A percentile compares a stretch with the other conserved stretches of the same genome.
These are phyloP conservation scores for Sporothrix brunneoviolacea DNA, from an alignment of 2,329 filamentous ascomycete genomes.

Conservation along the genomic window DNA sequence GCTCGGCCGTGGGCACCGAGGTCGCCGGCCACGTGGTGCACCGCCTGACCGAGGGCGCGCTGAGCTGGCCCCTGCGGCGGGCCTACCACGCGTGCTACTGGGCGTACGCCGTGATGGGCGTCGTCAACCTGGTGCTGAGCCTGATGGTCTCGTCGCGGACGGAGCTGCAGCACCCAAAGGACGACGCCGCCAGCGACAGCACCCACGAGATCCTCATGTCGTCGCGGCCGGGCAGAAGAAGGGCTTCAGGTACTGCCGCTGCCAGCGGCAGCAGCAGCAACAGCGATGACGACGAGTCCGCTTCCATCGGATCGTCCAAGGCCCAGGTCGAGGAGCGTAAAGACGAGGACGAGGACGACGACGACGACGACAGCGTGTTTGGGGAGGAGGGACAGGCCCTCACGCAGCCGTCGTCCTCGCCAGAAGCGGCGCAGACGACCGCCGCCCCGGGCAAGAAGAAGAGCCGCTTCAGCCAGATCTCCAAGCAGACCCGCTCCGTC, in stretches of 20 bases:
- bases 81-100: conserved; percentile 54
- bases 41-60: conserved; percentile 31
- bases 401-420: conserved; percentile 16
- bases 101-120: conserved; percentile 51
- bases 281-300: conserved; percentile 17
- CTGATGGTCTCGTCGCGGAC: conserved; percentile 42
- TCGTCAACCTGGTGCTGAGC: conserved; percentile 41
- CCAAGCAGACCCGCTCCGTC: conserved; percentile 46
- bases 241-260: neutral
- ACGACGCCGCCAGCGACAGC: conserved; percentile 14
- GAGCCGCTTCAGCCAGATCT: conserved; percentile 47
- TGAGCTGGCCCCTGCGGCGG: conserved; percentile 41
- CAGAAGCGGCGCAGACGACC: conserved; percentile 17
- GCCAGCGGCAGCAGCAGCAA: neutral
- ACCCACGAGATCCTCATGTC: conserved; percentile 14
- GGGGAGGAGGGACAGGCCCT: conserved; percentile 12
- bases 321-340: conserved; percentile 18
- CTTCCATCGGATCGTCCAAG: too few relatives aligned
- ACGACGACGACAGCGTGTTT: conserved; percentile 14
- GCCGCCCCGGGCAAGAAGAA: conserved; percentile 20
- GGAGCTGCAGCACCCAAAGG: conserved; percentile 34
- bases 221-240: neutral
- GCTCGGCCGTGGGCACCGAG: conserved; percentile 48
- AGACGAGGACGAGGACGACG: conserved; percentile 19
- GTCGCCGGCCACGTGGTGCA: conserved; percentile 45